A percentile compares a stretch with the other conserved stretches of the same genome.
Conservation (phyloP, 1,139 yeast species). For the Geotrichum cucujoidarum region DNA sequence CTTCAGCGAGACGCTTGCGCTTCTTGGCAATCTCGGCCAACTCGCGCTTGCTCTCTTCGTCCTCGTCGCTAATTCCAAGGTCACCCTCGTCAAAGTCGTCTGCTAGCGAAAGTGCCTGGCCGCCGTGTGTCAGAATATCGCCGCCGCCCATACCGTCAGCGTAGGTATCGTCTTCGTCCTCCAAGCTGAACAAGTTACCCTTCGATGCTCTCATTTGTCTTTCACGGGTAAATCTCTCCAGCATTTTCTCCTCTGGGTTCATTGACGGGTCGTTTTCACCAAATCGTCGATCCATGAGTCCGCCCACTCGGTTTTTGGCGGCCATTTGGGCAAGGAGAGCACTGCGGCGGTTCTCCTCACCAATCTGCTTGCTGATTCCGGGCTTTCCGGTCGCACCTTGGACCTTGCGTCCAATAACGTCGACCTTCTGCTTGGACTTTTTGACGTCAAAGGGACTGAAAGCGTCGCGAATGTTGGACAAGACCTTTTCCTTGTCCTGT, state of each 20-base stretch:
- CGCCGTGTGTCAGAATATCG: constrained; percentile 70
- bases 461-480: constrained; percentile 64
- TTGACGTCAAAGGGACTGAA: constrained; percentile 88
- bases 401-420: constrained; percentile 52
- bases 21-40: constrained; percentile 18
- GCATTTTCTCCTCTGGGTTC: constrained; percentile 87
- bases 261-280: constrained; percentile 76
- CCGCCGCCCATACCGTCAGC: constrained; percentile 29
- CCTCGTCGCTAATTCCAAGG: constrained; percentile 44
- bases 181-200: constrained; percentile 63
- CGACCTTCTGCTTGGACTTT: constrained; percentile 58
- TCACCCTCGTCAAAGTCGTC: constrained; percentile 48
- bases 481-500: constrained; percentile 54
- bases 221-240: constrained; percentile 89
- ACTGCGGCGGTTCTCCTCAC: constrained; percentile 60
- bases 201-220: constrained; percentile 44
- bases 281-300: constrained; percentile 78
- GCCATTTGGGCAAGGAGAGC: constrained; percentile 63
- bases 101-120: constrained; percentile 56
- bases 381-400: constrained; percentile 67
- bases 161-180: constrained; percentile 58
- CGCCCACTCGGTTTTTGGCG: constrained; percentile 68
- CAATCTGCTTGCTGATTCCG: constrained; percentile 67
- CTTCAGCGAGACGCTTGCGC: constrained; percentile 25
- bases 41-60: constrained; percentile 31